These are phyloP conservation scores for Tuber calosporum DNA, from an alignment of 495 filamentous ascomycete species.

Conservation along the genomic window DNA sequence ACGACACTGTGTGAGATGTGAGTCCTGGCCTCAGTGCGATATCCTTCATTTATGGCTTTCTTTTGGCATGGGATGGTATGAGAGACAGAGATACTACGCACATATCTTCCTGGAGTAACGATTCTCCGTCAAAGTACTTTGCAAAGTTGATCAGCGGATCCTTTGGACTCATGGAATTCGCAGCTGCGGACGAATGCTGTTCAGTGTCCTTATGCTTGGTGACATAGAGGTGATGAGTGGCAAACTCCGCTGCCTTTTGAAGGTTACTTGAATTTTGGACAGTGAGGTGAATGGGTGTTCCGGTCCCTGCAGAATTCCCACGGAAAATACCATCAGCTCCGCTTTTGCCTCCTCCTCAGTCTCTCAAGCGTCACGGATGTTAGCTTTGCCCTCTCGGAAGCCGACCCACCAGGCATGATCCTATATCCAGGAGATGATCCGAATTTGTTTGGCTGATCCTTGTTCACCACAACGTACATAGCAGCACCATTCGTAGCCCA, in stretches of 20 bases:
- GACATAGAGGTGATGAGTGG: conserved; percentile 50
- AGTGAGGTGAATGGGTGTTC: conserved; percentile 46
- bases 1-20: conserved; percentile 40
- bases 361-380: not conserved
- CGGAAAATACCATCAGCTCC: not conserved
- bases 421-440: conserved; percentile 55
- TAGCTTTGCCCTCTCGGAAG: not conserved
- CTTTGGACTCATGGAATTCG: conserved; percentile 47
- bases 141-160: conserved; percentile 53
- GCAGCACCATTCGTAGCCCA: conserved; percentile 50
- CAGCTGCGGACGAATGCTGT: conserved; percentile 46
- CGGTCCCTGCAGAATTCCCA: conserved; percentile 24
- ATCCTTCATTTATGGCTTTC: not conserved
- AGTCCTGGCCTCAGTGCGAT: not conserved
- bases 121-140: conserved; percentile 53
- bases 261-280: conserved; percentile 49
- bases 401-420: conserved; percentile 42
- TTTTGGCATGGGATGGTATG: not conserved
- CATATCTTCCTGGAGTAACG: conserved; percentile 51
- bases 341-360: not conserved
- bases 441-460: conserved; percentile 48
- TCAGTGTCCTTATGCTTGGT: conserved; percentile 52
- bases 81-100: conserved; percentile 12
- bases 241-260: conserved; percentile 47
- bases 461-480: conserved; percentile 51